Evolutionary conservation across 495 filamentous ascomycete species (phyloP), one percentile per base, ranked within the genome.

Genomic region (Lepraria neglecta): DNA sequence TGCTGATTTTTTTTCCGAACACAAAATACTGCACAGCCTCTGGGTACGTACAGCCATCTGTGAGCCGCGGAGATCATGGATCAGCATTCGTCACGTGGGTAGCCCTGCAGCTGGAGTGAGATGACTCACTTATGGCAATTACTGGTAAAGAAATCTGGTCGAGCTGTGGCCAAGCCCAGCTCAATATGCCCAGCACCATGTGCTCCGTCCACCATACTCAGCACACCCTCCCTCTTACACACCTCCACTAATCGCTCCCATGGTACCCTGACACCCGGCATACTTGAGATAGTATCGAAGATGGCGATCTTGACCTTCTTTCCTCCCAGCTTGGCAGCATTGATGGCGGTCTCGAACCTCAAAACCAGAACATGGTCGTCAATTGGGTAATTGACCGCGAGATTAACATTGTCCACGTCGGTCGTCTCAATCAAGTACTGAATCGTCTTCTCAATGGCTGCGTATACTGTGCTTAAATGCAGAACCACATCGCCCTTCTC

Each of bases 1-100:
- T 74, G 73, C 67, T 96, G 92, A 68, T 95, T 87, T 14, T 82
- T 78, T 11, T 73, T 58, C 0, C 89, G 84, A 2, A 95, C 89
- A 70, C 95, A 88, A 53, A 97, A 81, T 1, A 91, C 77, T 3
- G 91, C 90, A 66, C 84, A 89, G 30, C 84, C 84, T 46, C 92
- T 82, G n/a, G 91, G 92, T 12, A 84, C 83, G 66, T 84, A 88
- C 17, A 96, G 81, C 92, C 92, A 97, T 77, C 81, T 84, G 28
- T 17, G 3, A 11, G 19, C 43, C 17, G 6, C 14, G 24, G 4
- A 11, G 31, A 17, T 1, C 28, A 11, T 31, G 31, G 47, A 30
- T 56, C 50, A 61, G 57, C 24, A 58, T 59, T 31, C 28, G 19
- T 31, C 24, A 24, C 30, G 17, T 42, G 7, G 21, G 4, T 44